Evolutionary conservation across 768 basidiomycete genomes (phyloP).

Genomic region (Cystofilobasidium macerans): DNA sequence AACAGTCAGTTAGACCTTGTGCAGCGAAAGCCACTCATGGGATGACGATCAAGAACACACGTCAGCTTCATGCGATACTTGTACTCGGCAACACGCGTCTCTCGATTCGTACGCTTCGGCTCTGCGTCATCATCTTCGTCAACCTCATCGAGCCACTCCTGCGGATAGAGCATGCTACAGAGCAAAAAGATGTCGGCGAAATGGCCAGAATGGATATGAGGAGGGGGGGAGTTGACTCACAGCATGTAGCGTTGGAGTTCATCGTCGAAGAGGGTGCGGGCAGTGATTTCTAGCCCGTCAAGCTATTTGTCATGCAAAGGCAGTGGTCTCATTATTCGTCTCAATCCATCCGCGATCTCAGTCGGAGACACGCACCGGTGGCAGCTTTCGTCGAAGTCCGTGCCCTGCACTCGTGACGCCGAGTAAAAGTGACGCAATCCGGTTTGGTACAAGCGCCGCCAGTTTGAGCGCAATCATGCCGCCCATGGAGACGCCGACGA

Average conservation of each 20-base stretch:
- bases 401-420: conserved; percentile 56
- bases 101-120: conserved; percentile 48
- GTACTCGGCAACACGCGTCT: conserved; percentile 31
- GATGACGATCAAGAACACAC: background rate
- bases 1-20: no score
- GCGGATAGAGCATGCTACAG: conserved; percentile 52
- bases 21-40: no score
- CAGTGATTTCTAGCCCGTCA: conserved; percentile 18
- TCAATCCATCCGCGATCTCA: no score
- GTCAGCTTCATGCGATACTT: background rate
- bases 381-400: conserved; percentile 48
- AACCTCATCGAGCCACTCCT: conserved; percentile 51
- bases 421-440: conserved; percentile 56
- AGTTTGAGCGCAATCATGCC: conserved; percentile 49
- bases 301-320: conserved; percentile 1
- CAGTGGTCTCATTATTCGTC: no score
- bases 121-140: conserved; percentile 45
- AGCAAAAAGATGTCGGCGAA: no score
- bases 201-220: no score
- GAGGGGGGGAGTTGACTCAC: conserved; percentile 34
- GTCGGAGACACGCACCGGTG: conserved; percentile 40
- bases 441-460: conserved; percentile 52
- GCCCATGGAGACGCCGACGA: conserved; percentile 65
- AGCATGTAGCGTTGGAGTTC: conserved; percentile 23
- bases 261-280: conserved; percentile 18